Percentiles rank a stretch among this genome's conserved stretches.
These are phyloP conservation scores for Melaleuca alternifolia DNA, from an alignment of 345 rosid species.

Conservation along the genomic window DNA sequence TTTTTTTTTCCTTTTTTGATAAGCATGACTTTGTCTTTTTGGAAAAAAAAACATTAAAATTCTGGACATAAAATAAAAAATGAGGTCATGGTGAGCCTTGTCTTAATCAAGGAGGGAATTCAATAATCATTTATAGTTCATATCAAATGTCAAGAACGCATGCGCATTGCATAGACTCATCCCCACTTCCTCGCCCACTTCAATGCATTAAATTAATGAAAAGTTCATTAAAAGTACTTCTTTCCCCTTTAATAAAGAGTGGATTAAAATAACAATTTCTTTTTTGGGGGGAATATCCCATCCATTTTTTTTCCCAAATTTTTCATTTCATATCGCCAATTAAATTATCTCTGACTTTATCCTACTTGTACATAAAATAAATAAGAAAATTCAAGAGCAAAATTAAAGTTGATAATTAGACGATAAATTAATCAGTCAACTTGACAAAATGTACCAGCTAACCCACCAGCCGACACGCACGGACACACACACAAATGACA, in stretches of 20 bases:
- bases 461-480: neutral
- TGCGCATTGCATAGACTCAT: neutral
- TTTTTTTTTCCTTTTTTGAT: neutral
- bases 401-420: neutral
- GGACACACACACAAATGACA: neutral
- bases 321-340: neutral
- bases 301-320: no score
- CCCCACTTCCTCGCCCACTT: neutral
- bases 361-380: neutral
- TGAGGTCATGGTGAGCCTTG: neutral
- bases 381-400: neutral
- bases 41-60: neutral
- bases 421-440: neutral
- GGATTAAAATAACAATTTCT: neutral
- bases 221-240: neutral
- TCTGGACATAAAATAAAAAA: neutral
- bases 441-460: neutral
- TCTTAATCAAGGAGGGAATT: neutral
- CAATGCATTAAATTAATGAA: neutral
- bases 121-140: neutral
- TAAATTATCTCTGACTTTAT: no score
- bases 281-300: neutral
- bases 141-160: neutral
- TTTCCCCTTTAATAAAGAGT: neutral
- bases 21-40: neutral